A percentile compares a stretch with the other conserved stretches of the same genome.
phyloP scores from a whole-genome alignment of 2,329 filamentous ascomycete species.

The Sporothrix pallida region DNA sequence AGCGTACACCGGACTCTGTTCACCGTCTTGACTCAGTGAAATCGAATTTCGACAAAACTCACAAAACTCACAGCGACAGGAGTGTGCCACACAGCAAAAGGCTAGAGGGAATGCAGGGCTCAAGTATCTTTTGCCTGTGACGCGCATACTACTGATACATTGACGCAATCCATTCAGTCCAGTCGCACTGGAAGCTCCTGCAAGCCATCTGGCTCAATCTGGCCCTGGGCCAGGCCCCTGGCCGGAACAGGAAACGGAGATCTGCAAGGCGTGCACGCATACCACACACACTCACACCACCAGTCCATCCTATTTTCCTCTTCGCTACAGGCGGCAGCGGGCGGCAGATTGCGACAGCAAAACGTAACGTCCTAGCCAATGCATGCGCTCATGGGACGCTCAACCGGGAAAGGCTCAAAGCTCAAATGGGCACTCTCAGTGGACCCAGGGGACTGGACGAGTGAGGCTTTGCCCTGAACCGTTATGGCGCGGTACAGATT shows the following conservation, averaged over 20 bases:
- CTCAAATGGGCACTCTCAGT: no score
- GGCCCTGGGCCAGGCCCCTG: slow-evolving; percentile 7
- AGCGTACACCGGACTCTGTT: not conserved
- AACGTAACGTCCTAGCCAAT: not conserved
- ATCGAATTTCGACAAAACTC: not conserved
- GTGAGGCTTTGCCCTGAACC: not conserved
- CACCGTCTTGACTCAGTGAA: slow-evolving; percentile 7
- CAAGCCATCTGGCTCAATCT: slow-evolving; percentile 4
- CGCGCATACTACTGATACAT: slow-evolving; percentile 4
- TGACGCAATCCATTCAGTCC: not conserved
- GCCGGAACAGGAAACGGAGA: slow-evolving; percentile 26
- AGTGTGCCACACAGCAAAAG: not conserved
- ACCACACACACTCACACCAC: not conserved
- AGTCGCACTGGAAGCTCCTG: not conserved
- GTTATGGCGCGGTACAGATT: slow-evolving; percentile 8
- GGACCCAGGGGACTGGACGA: slow-evolving; percentile 1
- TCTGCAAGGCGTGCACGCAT: slow-evolving; percentile 11
- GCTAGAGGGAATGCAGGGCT: not conserved
- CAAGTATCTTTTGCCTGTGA: slow-evolving; percentile 12
- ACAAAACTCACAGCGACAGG: not conserved
- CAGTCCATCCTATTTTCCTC: not conserved
- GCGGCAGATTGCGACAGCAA: slow-evolving; percentile 22
- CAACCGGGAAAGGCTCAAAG: not conserved
- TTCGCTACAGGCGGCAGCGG: slow-evolving; percentile 8
- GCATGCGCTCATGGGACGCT: slow-evolving; percentile 16